Percentiles rank a stretch among this genome's conserved stretches.
These are phyloP conservation scores for Diplocarpon mali DNA, from an alignment of 2,329 filamentous ascomycete species.

Conservation along the genomic window DNA sequence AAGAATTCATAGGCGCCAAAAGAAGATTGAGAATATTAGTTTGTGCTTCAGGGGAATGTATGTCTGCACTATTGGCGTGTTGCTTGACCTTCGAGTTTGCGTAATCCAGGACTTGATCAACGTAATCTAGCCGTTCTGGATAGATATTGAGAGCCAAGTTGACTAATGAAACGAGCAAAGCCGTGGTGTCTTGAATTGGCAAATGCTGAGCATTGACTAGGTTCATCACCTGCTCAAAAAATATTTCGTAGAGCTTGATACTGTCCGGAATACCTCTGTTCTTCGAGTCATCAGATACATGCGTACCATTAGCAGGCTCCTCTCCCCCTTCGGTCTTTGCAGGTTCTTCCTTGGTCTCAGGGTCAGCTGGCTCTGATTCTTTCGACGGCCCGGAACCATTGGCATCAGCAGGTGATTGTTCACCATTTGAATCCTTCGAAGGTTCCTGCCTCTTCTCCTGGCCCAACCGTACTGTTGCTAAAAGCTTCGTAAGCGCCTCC, in stretches of 20 bases:
- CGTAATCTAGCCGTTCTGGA: slow-evolving; percentile 82
- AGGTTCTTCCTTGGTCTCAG: slow-evolving; percentile 30
- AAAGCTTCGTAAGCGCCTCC: slow-evolving; percentile 65
- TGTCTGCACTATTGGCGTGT: slow-evolving; percentile 86
- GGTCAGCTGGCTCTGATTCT: slow-evolving; percentile 16
- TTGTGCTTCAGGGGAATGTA: slow-evolving; percentile 80
- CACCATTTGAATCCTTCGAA: slow-evolving; percentile 23
- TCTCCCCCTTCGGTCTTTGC: slow-evolving; percentile 29
- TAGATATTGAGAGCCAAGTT: slow-evolving; percentile 96
- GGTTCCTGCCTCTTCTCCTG: slow-evolving; percentile 36
- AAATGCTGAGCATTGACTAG: slow-evolving; percentile 84
- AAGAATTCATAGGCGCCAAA: slow-evolving; percentile 81
- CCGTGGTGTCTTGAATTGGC: slow-evolving; percentile 89
- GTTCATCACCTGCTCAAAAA: slow-evolving; percentile 91
- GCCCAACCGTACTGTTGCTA: slow-evolving; percentile 66
- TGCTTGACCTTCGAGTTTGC: slow-evolving; percentile 78
- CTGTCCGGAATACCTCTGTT: slow-evolving; percentile 54
- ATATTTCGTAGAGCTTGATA: slow-evolving; percentile 90
- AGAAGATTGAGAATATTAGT: slow-evolving; percentile 81
- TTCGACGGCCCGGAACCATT: slow-evolving; percentile 25
- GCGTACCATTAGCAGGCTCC: slow-evolving; percentile 14
- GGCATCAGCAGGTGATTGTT: slow-evolving; percentile 24
- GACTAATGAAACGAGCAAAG: slow-evolving; percentile 81
- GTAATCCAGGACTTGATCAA: slow-evolving; percentile 86
- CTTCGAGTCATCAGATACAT: slow-evolving; percentile 33